Base-by-base conservation (phyloP, 352 stramenopile species). In the Blastocystis hominis region DNA sequence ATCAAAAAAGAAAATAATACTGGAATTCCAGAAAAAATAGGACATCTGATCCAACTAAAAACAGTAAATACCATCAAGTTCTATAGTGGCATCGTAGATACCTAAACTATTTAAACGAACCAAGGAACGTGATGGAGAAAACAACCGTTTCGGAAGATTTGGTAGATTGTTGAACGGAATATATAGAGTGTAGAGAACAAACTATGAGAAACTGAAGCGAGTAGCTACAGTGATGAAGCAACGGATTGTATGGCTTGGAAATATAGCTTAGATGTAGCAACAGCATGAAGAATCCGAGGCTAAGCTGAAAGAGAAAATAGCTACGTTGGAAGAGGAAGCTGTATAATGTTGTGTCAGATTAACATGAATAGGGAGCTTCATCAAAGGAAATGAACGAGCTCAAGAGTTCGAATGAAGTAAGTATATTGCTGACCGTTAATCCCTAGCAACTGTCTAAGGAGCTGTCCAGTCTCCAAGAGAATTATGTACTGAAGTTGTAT, bases 201-300 rank as follows among this genome's bases (percentile, higher is more conserved):
- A 84, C 36, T 84, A 84, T 68, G 72, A 84, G 44, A 84, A 84
- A 53, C 30, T 84, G 40, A n/a, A 44, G 55, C 66, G 68, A 84
- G 55, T 84, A 30, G 72, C 72, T 54, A 53, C 72, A n/a, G 24
- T 84, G n/a, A 84, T 84, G 72, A 84, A 84, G 54, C 72, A 84
- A 53, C 46, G 72, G 9, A 64, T 84, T 84, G 72, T 69, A 69
- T 17, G 20, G 36, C 2, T 47, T 9, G 20, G 9, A 53, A 54
- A 44, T 46, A 4, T 36, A 13, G 17, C 6, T 56, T 5, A 76
- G 40, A 2, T 3, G n/a, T 55, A 76, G 64, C 64, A 76, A 36
- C 36, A 76, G 13, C 38, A 53, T 34, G 64, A 76, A 34, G 72
- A 68, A 20, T 24, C 34, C 38, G 72, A 84, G 17, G 68, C 46